Evolutionary conservation across 768 basidiomycete genomes (phyloP).

Genomic region (Infundibulicybe gibba): DNA sequence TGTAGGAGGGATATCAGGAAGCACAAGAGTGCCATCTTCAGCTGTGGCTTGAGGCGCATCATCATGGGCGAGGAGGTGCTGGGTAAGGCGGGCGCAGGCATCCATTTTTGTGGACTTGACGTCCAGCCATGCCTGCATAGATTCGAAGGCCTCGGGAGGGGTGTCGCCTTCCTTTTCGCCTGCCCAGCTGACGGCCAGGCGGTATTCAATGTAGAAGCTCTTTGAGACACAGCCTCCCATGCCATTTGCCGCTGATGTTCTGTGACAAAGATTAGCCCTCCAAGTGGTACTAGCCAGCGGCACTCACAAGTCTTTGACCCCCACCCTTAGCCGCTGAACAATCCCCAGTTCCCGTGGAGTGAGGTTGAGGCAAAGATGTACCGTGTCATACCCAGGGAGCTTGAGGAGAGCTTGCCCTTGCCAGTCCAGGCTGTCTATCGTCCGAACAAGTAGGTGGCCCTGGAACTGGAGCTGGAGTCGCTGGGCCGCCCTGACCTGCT

Average conservation of each 20-base stretch:
- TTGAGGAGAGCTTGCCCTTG: not conserved
- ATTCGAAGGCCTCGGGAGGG: slow-evolving; percentile 5
- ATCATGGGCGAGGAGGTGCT: slow-evolving; percentile 1
- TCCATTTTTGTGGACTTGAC: no score
- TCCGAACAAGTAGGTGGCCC: no score
- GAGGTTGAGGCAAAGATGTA: no score
- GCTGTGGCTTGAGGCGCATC: slow-evolving; percentile 3
- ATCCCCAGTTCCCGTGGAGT: not conserved
- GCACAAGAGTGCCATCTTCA: slow-evolving; percentile 1
- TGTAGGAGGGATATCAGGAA: no score
- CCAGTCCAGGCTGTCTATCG: no score
- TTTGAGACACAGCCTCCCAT: not conserved
- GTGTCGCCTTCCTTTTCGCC: no score
- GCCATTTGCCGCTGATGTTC: not conserved
- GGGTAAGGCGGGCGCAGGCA: no score
- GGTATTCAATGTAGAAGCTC: no score
- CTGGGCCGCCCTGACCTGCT: not conserved
- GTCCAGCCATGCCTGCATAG: slow-evolving; percentile 4
- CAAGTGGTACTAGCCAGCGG: no score
- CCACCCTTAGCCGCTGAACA: not conserved
- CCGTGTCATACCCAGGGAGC: slow-evolving; percentile 2
- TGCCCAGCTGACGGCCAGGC: no score
- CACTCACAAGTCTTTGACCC: slow-evolving; percentile 5
- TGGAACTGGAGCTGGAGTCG: no score
- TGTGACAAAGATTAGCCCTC: not conserved